Conservation (phyloP, 2,329 filamentous ascomycete genomes). For the Alternaria sp. region DNA sequence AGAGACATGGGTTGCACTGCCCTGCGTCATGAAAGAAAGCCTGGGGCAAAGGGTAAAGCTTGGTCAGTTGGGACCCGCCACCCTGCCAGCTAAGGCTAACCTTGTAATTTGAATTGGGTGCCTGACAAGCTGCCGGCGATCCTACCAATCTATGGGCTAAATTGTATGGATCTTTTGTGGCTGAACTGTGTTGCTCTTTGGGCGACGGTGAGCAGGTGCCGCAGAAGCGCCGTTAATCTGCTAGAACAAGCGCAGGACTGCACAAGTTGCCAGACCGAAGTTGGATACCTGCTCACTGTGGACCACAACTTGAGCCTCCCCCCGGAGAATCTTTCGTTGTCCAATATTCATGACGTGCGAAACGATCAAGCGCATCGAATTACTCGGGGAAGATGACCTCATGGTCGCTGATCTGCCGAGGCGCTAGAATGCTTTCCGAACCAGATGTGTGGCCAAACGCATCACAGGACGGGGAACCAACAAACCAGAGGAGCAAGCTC, state of each 20-base stretch:
- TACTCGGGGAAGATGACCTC: slow-evolving; percentile 14
- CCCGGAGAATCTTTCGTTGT: not conserved
- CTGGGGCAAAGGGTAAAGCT: slow-evolving; percentile 10
- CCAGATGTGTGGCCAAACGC: slow-evolving; percentile 16
- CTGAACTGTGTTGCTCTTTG: slow-evolving; percentile 1
- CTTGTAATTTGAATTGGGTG: slow-evolving; percentile 3
- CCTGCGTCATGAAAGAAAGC: slow-evolving; percentile 25
- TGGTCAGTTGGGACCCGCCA: slow-evolving; percentile 8
- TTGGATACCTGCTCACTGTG: not conserved
- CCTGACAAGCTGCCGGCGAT: not conserved
- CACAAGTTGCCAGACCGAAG: not conserved
- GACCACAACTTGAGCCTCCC: not conserved
- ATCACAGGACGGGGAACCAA: slow-evolving; percentile 10
- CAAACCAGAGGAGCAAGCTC: slow-evolving; percentile 7
- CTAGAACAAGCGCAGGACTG: slow-evolving; percentile 1
- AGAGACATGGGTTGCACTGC: slow-evolving; percentile 13
- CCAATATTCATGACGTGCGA: slow-evolving; percentile 14
- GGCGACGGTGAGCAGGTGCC: slow-evolving; percentile 3
- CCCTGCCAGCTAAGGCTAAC: slow-evolving; percentile 1
- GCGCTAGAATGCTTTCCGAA: slow-evolving; percentile 6
- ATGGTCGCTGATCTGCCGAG: slow-evolving; percentile 15
- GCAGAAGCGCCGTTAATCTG: slow-evolving; percentile 13
- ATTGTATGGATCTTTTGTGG: not conserved
- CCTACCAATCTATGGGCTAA: slow-evolving; percentile 10
- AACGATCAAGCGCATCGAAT: not conserved